Conservation (phyloP, 371 early-diverging fungal species). For the Chytridiales sp. region DNA sequence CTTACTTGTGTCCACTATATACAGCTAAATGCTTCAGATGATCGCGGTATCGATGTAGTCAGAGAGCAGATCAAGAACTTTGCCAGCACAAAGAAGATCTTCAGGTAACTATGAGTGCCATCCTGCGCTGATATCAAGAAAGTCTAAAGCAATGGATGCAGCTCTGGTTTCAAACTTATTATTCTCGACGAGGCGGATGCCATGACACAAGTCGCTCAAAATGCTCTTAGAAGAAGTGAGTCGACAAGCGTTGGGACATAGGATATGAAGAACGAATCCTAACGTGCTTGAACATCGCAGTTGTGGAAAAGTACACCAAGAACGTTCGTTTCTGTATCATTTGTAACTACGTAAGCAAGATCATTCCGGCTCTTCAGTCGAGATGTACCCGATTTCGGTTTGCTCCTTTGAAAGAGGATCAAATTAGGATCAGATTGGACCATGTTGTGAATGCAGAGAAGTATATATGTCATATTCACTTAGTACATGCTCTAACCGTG, state of each 20-base stretch:
- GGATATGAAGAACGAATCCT: neutral
- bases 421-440: conserved; percentile 75
- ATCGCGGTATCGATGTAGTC: conserved; percentile 99
- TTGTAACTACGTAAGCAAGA: conserved; percentile 98
- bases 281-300: conserved; percentile 35
- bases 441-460: conserved; percentile 72
- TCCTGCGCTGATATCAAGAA: neutral
- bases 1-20: conserved; percentile 2
- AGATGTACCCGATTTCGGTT: conserved; percentile 98
- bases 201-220: conserved; percentile 96
- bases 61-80: conserved; percentile 97
- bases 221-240: conserved; percentile 88
- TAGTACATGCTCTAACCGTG: neutral
- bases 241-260: neutral
- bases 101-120: conserved; percentile 43
- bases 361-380: conserved; percentile 97
- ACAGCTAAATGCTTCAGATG: conserved; percentile 98
- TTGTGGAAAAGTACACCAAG: conserved; percentile 97
- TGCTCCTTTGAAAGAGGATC: conserved; percentile 77
- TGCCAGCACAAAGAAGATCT: conserved; percentile 89
- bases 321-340: conserved; percentile 98
- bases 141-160: conserved; percentile 8
- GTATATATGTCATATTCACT: conserved; percentile 31
- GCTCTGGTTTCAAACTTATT: conserved; percentile 88
- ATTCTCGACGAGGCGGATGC: conserved; percentile 99